Base-by-base conservation (phyloP, 2,329 filamentous ascomycete genomes). In the Aspergillus cejpii region DNA sequence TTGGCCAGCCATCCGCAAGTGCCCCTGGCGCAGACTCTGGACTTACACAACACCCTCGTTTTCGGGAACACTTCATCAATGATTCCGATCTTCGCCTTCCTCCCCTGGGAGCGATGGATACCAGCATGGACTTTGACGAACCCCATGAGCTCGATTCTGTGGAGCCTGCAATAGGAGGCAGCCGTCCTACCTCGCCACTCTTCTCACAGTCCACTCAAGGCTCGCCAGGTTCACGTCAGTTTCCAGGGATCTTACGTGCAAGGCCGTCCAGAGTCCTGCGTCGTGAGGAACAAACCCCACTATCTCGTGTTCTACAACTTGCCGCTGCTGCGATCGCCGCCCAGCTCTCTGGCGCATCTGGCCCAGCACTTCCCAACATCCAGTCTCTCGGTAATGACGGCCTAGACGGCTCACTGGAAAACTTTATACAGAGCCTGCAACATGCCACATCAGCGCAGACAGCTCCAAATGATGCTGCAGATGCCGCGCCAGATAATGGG, bases 321-420 rank as follows among this genome's bases (percentile, higher is more conserved):
- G 80, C 80, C 23, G 80, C 80, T 11, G 76, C 79, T 29, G 78
- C 79, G 10, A 83, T 81, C 28, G 80, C 80, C 41, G 78, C 79
- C 37, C 80, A 81, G 44, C 69, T 83, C 28, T 81, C 81, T 51
- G 80, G 80, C n/a, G 74, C 75, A 28, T 71, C 78, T 51, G 73
- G 75, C 37, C 73, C 75, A 45, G 72, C 74, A 2, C 66, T 79
- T 37, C 72, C 77, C 20, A 75, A 79, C 53, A 74, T 78, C 11
- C 72, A 78, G 45, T 72, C 73, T 44, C 59, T 78, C 37, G 74
- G 74, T 3, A 73, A 72, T 26, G 74, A 77, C 46, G 76, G 74
- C 11, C 70, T 81, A 40, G 79, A 82, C 50, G 79, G 78, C 44
- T 80, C 77, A 29, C 74, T 84, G 44, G 77, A 83, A 51, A 78